Percentiles rank a stretch among this genome's conserved stretches.
These are phyloP conservation scores for Rhizopus delemar DNA, from an alignment of 371 early-diverging fungal genomes.

Conservation along the genomic window DNA sequence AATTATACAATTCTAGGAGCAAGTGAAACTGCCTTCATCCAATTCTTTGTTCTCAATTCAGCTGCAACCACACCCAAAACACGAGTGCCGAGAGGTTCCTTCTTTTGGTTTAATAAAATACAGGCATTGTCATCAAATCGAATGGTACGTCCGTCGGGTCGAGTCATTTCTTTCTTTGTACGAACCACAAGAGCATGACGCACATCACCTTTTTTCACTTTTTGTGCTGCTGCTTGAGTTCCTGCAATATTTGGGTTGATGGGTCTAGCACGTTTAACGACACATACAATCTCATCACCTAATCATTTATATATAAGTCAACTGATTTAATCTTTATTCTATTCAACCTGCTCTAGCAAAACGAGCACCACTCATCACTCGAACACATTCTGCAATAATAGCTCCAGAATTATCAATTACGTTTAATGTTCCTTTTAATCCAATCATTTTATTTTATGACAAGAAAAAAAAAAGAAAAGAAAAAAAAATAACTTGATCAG, in stretches of 20 bases:
- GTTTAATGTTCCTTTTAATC: conserved; percentile 78
- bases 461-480: not conserved
- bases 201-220: conserved; percentile 96
- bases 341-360: conserved; percentile 70
- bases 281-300: conserved; percentile 96
- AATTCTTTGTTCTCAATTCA: conserved; percentile 91
- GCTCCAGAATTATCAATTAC: conserved; percentile 98
- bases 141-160: conserved; percentile 92
- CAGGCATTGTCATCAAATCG: conserved; percentile 97
- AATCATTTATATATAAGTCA: conserved; percentile 15
- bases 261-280: conserved; percentile 91
- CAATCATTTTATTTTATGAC: conserved; percentile 61
- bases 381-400: conserved; percentile 92
- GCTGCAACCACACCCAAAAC: conserved; percentile 89
- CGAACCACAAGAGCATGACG: conserved; percentile 91
- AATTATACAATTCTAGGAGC: conserved; percentile 90
- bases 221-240: conserved; percentile 60
- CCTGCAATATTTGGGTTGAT: conserved; percentile 57
- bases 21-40: conserved; percentile 92
- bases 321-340: not conserved
- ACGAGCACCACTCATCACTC: conserved; percentile 84
- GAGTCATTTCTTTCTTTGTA: conserved; percentile 85
- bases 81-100: conserved; percentile 93
- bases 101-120: conserved; percentile 91
- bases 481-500: not conserved